Evolutionary conservation across 2,329 filamentous ascomycete genomes (phyloP).

Genomic region (Botrytis paeoniae): DNA sequence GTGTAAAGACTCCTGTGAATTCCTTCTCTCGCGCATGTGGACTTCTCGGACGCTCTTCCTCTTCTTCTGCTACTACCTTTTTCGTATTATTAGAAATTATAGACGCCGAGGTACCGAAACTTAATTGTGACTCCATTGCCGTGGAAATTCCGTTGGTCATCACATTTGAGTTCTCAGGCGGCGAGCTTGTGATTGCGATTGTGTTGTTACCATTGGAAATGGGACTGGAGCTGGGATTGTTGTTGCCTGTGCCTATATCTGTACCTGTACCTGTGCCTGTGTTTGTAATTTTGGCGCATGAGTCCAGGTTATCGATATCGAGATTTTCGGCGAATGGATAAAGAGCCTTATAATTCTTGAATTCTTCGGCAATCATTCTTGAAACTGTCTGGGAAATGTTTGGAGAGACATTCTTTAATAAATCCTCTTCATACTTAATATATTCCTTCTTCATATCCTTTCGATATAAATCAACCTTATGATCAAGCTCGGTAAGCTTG

Average conservation of each 20-base stretch:
- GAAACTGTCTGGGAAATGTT: constrained; percentile 49
- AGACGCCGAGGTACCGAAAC: not conserved
- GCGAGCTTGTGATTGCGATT: not conserved
- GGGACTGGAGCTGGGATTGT: not conserved
- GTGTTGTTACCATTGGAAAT: not conserved
- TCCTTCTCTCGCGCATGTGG: constrained; percentile 57
- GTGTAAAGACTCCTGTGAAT: constrained; percentile 61
- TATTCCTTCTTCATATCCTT: constrained; percentile 57
- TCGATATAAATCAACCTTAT: constrained; percentile 55
- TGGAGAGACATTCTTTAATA: constrained; percentile 48
- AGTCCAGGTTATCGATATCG: constrained; percentile 25
- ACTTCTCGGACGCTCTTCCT: constrained; percentile 42
- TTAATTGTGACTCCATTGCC: constrained; percentile 5
- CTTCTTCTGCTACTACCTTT: constrained; percentile 14
- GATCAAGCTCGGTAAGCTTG: constrained; percentile 51
- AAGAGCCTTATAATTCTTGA: constrained; percentile 28
- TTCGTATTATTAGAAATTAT: not conserved
- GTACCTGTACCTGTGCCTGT: not conserved
- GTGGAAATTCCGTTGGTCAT: constrained; percentile 16
- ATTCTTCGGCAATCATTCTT: constrained; percentile 39
- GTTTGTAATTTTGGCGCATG: constrained; percentile 21
- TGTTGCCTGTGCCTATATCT: not conserved
- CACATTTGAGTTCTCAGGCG: not conserved
- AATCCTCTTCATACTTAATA: constrained; percentile 49
- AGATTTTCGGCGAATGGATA: constrained; percentile 26